Evolutionary conservation across 306 rosid species (phyloP), one percentile per base, ranked within the genome.

Genomic region (Trifolium repens): DNA sequence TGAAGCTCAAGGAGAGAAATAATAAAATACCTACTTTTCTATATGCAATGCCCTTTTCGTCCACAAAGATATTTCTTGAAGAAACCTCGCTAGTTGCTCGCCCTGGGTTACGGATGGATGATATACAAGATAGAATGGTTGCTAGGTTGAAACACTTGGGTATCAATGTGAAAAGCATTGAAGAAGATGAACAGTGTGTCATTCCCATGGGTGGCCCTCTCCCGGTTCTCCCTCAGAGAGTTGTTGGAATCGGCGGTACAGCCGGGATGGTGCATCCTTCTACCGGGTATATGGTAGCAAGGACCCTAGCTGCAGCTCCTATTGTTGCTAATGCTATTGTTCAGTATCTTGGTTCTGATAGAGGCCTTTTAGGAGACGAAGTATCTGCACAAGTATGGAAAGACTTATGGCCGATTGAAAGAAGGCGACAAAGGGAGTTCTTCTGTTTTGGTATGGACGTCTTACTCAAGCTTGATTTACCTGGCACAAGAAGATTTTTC

Each of bases 211-310:
- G 99, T 5, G 98, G 99, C 5, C 96, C 96, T 17, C 96, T 94
- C 13, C 99, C 97, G 0, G 89, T 94, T 84, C 96, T 94, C 13
- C 97, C 99, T 14, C 98, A 94, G 74, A 87, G 99, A 80, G 96
- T 94, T 40, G 88, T 92, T 71, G 98, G 99, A 76, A 89, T 94
- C n/a, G 99, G 99, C 1, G 99, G 99, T 24, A 92, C 99, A 3
- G 99, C 99, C 0, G 98, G 99, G 72, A 94, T 96, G 99, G 98
- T 96, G 71, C 99, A 94, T 79, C 99, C 99, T 68, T 94, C 98
- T 17, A 94, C 99, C 0, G 99, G 99, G 57, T 94, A 94, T 67
- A 94, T 94, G 98, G 97, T 94, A n/a, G 96, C 99, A 3, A 89
- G 97, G 85, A 94, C 99, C 69, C 83, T 94, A 55, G 98, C 98